A percentile compares a stretch with the other conserved stretches of the same genome.
phyloP scores from a whole-genome alignment of 139 green algal species.

The Chlamydomonas sp. region DNA sequence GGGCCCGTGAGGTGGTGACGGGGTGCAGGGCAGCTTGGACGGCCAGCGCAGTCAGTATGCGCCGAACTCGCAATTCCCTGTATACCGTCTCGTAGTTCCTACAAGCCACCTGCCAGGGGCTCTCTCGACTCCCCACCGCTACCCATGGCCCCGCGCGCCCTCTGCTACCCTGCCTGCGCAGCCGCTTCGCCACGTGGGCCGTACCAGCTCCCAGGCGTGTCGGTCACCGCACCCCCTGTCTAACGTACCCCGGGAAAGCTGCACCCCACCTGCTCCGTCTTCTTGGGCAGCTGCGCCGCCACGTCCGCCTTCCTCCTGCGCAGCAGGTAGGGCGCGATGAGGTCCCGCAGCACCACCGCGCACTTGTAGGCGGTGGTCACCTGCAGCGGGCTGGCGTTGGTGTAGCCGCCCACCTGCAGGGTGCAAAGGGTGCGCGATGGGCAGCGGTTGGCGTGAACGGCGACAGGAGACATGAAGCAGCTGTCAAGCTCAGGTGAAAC shows the following conservation, averaged over 20 bases:
- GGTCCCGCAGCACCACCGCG: slow-evolving; percentile 93
- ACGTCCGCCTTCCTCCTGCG: slow-evolving; percentile 94
- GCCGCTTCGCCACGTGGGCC: too few species aligned
- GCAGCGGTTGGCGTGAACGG: too few species aligned
- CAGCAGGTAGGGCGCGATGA: slow-evolving; percentile 97
- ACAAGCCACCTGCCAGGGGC: too few species aligned
- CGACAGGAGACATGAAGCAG: too few species aligned
- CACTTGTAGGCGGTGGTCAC: slow-evolving; percentile 86
- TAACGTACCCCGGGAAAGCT: neutral
- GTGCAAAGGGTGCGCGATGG: neutral
- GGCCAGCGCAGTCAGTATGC: neutral
- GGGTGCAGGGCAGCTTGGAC: neutral
- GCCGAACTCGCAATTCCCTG: too few species aligned
- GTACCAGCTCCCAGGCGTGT: neutral
- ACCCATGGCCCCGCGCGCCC: neutral
- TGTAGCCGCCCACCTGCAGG: slow-evolving; percentile 38
- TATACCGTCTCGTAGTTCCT: too few species aligned
- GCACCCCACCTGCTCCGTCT: slow-evolving; percentile 87
- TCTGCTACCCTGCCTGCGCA: neutral
- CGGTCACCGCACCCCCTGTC: neutral
- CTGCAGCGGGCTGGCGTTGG: slow-evolving; percentile 79
- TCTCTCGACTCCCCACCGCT: too few species aligned
- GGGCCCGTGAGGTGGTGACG: neutral
- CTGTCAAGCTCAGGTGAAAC: too few species aligned
- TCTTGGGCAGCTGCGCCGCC: slow-evolving; percentile 85